Conservation (phyloP, 2,329 filamentous ascomycete species). For the Epichloe sylvatica region DNA sequence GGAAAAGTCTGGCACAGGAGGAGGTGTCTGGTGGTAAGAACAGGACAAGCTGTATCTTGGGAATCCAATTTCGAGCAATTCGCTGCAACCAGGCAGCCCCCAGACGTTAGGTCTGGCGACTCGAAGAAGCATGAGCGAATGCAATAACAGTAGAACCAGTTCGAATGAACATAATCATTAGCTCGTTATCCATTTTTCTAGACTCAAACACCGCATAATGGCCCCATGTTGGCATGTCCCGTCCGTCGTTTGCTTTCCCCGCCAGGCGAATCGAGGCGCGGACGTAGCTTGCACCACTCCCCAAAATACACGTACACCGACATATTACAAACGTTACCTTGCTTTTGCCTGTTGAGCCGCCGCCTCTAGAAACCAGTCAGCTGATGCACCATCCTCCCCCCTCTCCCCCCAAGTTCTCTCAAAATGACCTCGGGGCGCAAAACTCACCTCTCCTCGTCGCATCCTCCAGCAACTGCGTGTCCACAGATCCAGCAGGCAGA, state of each 20-base stretch:
- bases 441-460: constrained; percentile 67
- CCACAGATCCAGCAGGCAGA: constrained; percentile 66
- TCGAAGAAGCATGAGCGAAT: neutral
- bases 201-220: constrained; percentile 2
- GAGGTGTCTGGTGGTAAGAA: constrained; percentile 25
- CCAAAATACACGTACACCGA: neutral
- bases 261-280: neutral
- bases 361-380: constrained; percentile 29
- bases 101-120: neutral
- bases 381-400: neutral
- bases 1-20: constrained; percentile 24
- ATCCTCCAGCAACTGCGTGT: constrained; percentile 78
- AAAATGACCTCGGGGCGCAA: neutral
- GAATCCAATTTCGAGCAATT: neutral
- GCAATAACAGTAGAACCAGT: no score
- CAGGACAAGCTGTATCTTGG: constrained; percentile 2
- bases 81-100: neutral
- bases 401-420: no score
- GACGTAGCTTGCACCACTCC: neutral
- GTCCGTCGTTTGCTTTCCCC: neutral
- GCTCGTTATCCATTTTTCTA: neutral
- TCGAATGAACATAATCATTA: neutral
- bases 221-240: neutral
- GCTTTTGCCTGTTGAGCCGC: constrained; percentile 43
- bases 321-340: constrained; percentile 21